Conservation (phyloP, 495 filamentous ascomycete species). For the Penicillium canescens region DNA sequence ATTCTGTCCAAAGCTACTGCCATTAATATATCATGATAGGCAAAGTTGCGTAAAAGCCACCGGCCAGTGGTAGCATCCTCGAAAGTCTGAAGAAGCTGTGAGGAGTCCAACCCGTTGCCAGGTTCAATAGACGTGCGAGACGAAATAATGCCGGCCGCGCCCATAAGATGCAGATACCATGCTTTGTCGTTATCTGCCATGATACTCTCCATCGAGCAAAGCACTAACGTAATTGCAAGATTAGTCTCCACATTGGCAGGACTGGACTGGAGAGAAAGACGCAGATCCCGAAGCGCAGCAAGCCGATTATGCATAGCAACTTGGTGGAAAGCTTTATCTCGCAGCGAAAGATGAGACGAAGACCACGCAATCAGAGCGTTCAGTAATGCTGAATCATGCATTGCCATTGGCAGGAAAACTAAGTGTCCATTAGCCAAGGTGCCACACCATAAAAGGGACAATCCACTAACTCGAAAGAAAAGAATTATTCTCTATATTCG, state of each 20-base stretch:
- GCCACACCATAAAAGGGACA: neutral
- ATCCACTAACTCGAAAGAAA: slow-evolving; percentile 10
- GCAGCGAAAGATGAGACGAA: slow-evolving; percentile 13
- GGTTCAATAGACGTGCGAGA: neutral
- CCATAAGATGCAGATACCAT: slow-evolving; percentile 14
- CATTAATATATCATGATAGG: slow-evolving; percentile 13
- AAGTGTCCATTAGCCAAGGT: neutral
- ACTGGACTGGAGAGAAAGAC: slow-evolving; percentile 3
- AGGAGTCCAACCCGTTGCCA: neutral
- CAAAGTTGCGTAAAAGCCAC: slow-evolving; percentile 15
- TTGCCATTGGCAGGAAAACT: slow-evolving; percentile 16
- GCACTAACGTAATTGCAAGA: slow-evolving; percentile 14
- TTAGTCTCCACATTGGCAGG: slow-evolving; percentile 10
- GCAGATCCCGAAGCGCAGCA: slow-evolving; percentile 7
- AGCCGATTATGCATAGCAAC: slow-evolving; percentile 14
- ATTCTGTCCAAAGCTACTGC: slow-evolving; percentile 8
- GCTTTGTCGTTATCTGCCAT: slow-evolving; percentile 13
- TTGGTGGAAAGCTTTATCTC: slow-evolving; percentile 8
- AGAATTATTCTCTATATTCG: slow-evolving; percentile 17
- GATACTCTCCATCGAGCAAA: slow-evolving; percentile 16
- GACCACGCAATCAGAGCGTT: slow-evolving; percentile 15
- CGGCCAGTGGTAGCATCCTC: slow-evolving; percentile 10
- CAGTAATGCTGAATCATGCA: slow-evolving; percentile 13
- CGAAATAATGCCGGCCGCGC: slow-evolving; percentile 7
- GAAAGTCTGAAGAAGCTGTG: slow-evolving; percentile 2